Percentiles rank a stretch among this genome's conserved stretches.
Conservation (phyloP, 2,329 filamentous ascomycete species). For the Penicillium carneum region DNA sequence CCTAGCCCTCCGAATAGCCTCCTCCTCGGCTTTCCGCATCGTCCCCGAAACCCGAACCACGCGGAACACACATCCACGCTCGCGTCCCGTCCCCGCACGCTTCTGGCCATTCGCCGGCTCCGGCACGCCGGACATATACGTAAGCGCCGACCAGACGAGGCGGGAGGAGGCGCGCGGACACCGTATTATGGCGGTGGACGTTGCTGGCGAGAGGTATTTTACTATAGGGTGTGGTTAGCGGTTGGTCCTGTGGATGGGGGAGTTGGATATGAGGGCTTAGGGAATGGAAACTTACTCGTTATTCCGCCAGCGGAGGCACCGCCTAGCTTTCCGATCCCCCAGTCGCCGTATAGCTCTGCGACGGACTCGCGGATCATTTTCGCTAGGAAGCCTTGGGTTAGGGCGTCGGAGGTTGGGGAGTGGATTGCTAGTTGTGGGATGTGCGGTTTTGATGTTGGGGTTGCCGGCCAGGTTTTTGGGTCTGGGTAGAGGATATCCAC, state of each 20-base stretch:
- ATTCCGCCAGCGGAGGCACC: conserved; percentile 75
- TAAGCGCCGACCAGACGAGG: conserved; percentile 87
- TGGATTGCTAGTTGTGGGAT: conserved; percentile 73
- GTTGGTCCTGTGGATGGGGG: background rate
- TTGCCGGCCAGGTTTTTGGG: conserved; percentile 46
- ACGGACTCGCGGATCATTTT: conserved; percentile 75
- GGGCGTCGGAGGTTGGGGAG: conserved; percentile 75
- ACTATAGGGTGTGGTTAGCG: conserved; percentile 60
- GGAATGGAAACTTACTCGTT: conserved; percentile 60
- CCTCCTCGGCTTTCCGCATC: conserved; percentile 88
- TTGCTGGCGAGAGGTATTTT: conserved; percentile 91
- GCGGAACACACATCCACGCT: conserved; percentile 73
- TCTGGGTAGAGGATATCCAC: conserved; percentile 89
- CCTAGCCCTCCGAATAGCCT: conserved; percentile 80
- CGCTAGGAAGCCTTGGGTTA: conserved; percentile 71
- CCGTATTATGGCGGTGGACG: conserved; percentile 89
- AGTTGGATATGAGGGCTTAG: background rate
- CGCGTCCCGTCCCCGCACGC: conserved; percentile 32
- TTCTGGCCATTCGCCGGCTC: conserved; percentile 40
- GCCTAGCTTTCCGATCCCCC: conserved; percentile 66
- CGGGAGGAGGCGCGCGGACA: conserved; percentile 83
- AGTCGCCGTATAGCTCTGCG: conserved; percentile 81
- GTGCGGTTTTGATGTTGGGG: conserved; percentile 33
- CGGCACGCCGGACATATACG: conserved; percentile 76
- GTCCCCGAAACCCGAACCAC: conserved; percentile 91